Evolutionary conservation across 805 yeast genomes (phyloP), one percentile per base, ranked within the genome.

Genomic region (Candida ovalis): DNA sequence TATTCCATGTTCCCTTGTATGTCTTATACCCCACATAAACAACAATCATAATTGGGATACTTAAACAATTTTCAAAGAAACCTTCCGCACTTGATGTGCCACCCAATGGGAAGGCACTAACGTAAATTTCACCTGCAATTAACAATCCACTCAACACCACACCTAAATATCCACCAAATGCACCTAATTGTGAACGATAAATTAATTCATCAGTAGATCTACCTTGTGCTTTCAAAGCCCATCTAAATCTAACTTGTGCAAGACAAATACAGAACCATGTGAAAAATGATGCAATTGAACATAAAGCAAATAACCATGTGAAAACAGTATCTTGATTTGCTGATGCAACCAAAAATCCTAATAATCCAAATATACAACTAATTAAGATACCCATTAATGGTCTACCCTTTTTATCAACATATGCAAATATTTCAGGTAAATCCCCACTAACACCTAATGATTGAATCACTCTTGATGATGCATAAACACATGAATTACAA

Each of bases 401-500:
- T 62, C 89, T 75, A 49, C 89, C 90, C 21, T 72, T 73, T 57
- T 81, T 72, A 63, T 84, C 89, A 53, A 82, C 74, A 68, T 81
- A 83, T 3, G 77, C 78, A 43, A 81, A 69, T 49, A 75, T 63
- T 55, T 70, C 68, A 46, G 89, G 88, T 43, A 84, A 78, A 60
- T 75, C 75, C 10, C 86, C 86, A 60, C 79, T 81, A 36, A 76
- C 83, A 15, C 85, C 80, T 53, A 85, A 68, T 8, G 87, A 77
- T 22, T 78, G 75, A 54, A 85, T 63, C 21, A 86, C 77, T 70
- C 91, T 80, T 5, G 89, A 82, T 51, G 82, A 74, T 4, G 82
- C 86, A 55, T 77, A 85, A 8, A 85, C 83, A n/a, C 85, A 75
- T 7, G 88, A 78, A 60, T 85, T 84, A 49, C 86, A 88, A 41